phyloP scores from a whole-genome alignment of 2,329 filamentous ascomycete species.

The Diaporthe capsici region DNA sequence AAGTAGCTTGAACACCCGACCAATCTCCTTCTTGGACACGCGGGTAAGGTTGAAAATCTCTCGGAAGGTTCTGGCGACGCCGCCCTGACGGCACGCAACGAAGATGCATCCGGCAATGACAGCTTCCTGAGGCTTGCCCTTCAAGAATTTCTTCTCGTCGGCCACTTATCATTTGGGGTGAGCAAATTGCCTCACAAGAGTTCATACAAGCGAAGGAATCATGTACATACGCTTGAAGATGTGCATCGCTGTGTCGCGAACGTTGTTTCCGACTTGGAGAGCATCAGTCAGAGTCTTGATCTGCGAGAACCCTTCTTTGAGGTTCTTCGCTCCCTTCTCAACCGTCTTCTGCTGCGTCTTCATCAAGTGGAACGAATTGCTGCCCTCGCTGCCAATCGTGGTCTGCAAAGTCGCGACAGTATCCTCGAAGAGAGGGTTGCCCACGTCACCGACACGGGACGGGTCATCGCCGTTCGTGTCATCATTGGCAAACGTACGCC shows the following conservation, averaged over 20 bases:
- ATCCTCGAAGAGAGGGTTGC: slow-evolving; percentile 90
- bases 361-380: slow-evolving; percentile 80
- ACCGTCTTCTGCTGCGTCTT: slow-evolving; percentile 78
- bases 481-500: slow-evolving; percentile 99
- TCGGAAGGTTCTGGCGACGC: slow-evolving; percentile 89
- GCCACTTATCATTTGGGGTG: slow-evolving; percentile 62
- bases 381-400: slow-evolving; percentile 85
- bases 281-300: slow-evolving; percentile 90
- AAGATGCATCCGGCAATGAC: slow-evolving; percentile 98
- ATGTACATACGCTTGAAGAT: slow-evolving; percentile 79
- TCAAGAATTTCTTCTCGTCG: slow-evolving; percentile 93
- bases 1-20: slow-evolving; percentile 92
- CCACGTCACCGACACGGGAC: slow-evolving; percentile 95
- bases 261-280: slow-evolving; percentile 83
- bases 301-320: slow-evolving; percentile 85
- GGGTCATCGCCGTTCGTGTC: slow-evolving; percentile 97
- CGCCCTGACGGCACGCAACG: slow-evolving; percentile 93
- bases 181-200: background rate
- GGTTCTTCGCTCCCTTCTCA: slow-evolving; percentile 53
- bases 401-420: slow-evolving; percentile 80
- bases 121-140: slow-evolving; percentile 93
- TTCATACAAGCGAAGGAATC: background rate
- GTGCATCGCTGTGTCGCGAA: slow-evolving; percentile 92
- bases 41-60: slow-evolving; percentile 95
- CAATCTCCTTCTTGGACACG: slow-evolving; percentile 97